Evolutionary conservation across 176 grass and related monocot species (phyloP), one percentile per base, ranked within the genome.

Genomic region (Aegilops speltoides): DNA sequence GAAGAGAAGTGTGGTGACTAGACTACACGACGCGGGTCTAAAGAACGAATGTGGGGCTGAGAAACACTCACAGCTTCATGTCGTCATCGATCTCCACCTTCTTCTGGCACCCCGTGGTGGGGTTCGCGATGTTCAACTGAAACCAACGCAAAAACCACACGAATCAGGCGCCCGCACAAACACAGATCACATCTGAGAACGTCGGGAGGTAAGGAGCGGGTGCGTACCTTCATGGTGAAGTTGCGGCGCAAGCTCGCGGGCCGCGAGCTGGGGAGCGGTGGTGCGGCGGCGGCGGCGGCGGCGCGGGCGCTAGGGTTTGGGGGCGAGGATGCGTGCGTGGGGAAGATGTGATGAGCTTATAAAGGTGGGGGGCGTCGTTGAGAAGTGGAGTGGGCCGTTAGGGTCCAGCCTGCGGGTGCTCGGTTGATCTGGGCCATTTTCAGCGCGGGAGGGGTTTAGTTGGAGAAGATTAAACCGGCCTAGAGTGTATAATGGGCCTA

Each of bases 21-120:
- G 17, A 37, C 13, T 33, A 31, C 65, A 25, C 14, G 2, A 10
- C 5, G 45, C 34, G 20, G 80, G 75, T 84, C 81, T 41, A 29
- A 54, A 7, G 9, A 62, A 67, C 11, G 22, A 33, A 63, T 22
- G 23, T 3, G 54, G 17, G 15, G 62, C 12, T 19, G 14, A 0
- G 41, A 9, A 81, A n/a, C 68, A 93, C 95, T 95, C 82, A 95
- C 95, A 98, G 93, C 87, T 98, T 98, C 93, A 95, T 93, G 77
- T 98, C 95, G 66, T 95, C 95, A 77, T 98, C 93, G 32, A 98
- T 98, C 86, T 98, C 95, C 3, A 98, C 65, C 87, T 95, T 98
- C 89, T 98, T 98, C 80, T 98, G 95, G 87, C 95, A 98, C 82
- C 95, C 95, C 71, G 95, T 98, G 19, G 95, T 90, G 82, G 93